These are phyloP conservation scores for Laguncularia racemosa DNA, from an alignment of 345 rosid species.

Conservation along the genomic window DNA sequence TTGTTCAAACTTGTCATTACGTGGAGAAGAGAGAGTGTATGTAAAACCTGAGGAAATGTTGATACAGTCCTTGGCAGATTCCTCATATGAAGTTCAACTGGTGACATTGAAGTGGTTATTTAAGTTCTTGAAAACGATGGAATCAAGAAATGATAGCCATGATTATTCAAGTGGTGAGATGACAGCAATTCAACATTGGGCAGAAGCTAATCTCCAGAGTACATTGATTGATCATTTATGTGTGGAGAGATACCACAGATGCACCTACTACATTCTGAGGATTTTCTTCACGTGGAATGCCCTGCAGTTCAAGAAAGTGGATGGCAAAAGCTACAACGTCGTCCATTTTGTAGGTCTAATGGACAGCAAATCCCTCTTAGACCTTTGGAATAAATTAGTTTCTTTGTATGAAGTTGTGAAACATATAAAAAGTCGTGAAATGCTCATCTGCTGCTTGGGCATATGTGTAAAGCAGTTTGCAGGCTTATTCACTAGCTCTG, in stretches of 20 bases:
- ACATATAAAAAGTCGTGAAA: constrained; percentile 56
- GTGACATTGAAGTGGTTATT: constrained; percentile 83
- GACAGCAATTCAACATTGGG: constrained; percentile 51
- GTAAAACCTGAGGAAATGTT: constrained; percentile 46
- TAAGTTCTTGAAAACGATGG: constrained; percentile 47
- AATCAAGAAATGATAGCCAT: constrained; percentile 20
- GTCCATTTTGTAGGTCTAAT: constrained; percentile 44
- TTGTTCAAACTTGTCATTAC: constrained; percentile 11
- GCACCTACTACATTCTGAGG: constrained; percentile 63
- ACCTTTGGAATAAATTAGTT: constrained; percentile 60
- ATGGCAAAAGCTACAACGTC: constrained; percentile 14
- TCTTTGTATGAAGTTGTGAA: constrained; percentile 46
- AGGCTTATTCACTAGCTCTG: constrained; percentile 20
- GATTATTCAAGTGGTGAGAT: constrained; percentile 26
- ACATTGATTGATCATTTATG: constrained; percentile 50
- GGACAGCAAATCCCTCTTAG: constrained; percentile 42
- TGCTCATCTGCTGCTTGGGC: constrained; percentile 78
- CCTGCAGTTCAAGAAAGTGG: constrained; percentile 40
- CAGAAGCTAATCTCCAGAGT: constrained; percentile 47
- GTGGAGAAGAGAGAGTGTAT: constrained; percentile 27
- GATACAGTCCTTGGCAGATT: constrained; percentile 53
- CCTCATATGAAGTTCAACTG: constrained; percentile 83
- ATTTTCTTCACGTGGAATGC: constrained; percentile 77
- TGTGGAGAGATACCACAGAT: constrained; percentile 59
- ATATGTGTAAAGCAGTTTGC: constrained; percentile 58